Evolutionary conservation across 1,139 yeast species (phyloP), one percentile per base, ranked within the genome.

Genomic region (Eremothecium coryli): DNA sequence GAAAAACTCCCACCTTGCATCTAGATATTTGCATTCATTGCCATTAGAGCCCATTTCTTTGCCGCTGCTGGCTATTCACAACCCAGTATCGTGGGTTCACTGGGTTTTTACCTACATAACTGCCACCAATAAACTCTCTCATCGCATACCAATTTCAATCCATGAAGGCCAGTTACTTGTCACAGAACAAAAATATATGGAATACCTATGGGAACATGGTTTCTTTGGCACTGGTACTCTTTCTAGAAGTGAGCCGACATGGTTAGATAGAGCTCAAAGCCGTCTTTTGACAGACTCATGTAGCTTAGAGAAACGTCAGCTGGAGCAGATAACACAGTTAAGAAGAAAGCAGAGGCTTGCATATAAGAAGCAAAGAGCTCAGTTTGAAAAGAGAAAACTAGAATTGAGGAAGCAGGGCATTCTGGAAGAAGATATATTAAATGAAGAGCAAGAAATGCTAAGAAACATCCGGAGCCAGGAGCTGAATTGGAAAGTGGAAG

Each of bases 171-270:
- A 50, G 30, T 52, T 50, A 11, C 53, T 60, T 20, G 76, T 76
- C 1, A 46, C 48, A 2, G 67, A 70, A 36, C 60, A 54, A 1
- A 46, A 50, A 0, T 74, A 69, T 26, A 79, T 78, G 73, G 49
- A 53, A n/a, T 56, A 58, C 20, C 62, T 90, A 6, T 90, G 98
- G 97, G 61, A 68, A 20, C 71, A 71, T 50, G 99, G 99, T 0
- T 90, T 86, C 53, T 93, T 85, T 52, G 99, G 99, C 7, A 90
- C 90, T 49, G 99, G 98, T 2, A 70, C 73, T 4, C 62, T 86
- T 33, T 82, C 95, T 23, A 66, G 99, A 44, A 81, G 94, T 39
- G 96, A 90, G 49, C 95, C 98, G 0, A 76, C 95, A 0, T 90
- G 97, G 97, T 60, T 56, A 30, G 65, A 65, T 10, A 68, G 97